A percentile compares a stretch with the other conserved stretches of the same genome.
phyloP scores from a whole-genome alignment of 148 eudicot species.

The Bassia scoparia region DNA sequence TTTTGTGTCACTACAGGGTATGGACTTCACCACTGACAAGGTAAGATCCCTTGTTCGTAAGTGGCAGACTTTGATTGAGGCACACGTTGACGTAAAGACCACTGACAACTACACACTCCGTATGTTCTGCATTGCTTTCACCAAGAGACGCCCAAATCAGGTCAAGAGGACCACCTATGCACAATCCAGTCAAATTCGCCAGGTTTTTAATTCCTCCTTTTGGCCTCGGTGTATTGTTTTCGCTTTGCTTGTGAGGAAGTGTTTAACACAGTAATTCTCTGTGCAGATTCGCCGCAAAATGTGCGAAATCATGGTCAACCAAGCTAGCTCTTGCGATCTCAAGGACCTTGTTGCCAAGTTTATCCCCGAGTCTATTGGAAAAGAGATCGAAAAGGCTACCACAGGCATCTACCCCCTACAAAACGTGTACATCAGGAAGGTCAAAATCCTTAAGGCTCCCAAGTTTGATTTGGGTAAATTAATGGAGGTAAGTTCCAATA shows the following conservation, averaged over 20 bases:
- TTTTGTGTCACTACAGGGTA: constrained; percentile 33
- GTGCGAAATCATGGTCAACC: constrained; percentile 83
- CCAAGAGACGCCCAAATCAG: constrained; percentile 76
- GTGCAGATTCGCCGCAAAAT: constrained; percentile 79
- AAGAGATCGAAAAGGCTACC: constrained; percentile 85
- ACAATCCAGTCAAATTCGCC: constrained; percentile 68
- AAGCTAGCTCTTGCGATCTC: constrained; percentile 71
- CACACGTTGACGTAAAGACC: constrained; percentile 84
- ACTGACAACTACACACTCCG: constrained; percentile 63
- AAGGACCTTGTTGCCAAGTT: constrained; percentile 83
- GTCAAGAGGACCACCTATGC: constrained; percentile 75
- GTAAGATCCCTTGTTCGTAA: constrained; percentile 71
- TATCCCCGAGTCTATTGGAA: constrained; percentile 80
- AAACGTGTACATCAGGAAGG: constrained; percentile 76
- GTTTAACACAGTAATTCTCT: not conserved
- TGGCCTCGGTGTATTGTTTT: accelerated
- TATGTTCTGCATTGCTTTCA: constrained; percentile 79
- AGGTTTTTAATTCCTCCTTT: constrained; percentile 22
- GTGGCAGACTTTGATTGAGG: constrained; percentile 77
- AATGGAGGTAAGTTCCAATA: constrained; percentile 54
- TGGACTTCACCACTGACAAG: constrained; percentile 73
- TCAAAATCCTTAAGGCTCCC: constrained; percentile 83
- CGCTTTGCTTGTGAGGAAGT: not conserved
- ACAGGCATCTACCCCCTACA: constrained; percentile 76
- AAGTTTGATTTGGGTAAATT: constrained; percentile 78